Evolutionary conservation across 1,284 basidiomycete species (phyloP), one percentile per base, ranked within the genome.

Genomic region (Baeospora myosura): DNA sequence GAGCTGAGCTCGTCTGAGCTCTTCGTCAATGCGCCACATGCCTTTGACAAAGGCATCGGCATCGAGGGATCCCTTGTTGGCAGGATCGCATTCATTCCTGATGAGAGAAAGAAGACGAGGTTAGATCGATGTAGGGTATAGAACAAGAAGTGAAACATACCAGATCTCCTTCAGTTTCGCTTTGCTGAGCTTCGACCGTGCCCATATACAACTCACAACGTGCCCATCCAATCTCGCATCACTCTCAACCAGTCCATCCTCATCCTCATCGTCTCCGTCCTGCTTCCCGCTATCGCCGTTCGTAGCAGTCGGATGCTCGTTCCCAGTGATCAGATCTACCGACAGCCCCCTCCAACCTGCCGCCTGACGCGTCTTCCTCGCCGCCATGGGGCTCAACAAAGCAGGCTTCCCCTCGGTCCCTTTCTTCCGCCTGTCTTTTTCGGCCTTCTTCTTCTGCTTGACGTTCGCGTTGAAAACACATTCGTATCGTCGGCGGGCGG

Each of bases 11-110:
- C 72, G 71, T 11, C 81, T 67, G n/a, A 90, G 69, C 52, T 88
- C 86, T 57, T 88, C 85, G 60, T 90, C 87, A 26, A 90, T 85
- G 16, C 76, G 71, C 84, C 84, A 87, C 84, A 88, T 88, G 29
- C 85, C 88, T 44, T 68, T 72, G 22, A 77, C 71, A 53, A 90
- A 90, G 12, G 64, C 65, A 7, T 84, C 82, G 3, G 74, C 64
- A 49, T 78, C 73, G 10, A 89, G 66, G 20, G 66, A 68, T 5
- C 81, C 83, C 23, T 59, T 64, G 2, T 64, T 59, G 6, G 62
- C 58, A 3, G 72, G 59, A 54, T 88, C 84, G 51, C 78, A 83
- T 52, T 84, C 81, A 37, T 65, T 65, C 87, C 86, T 84, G 45
- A 17, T 25, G 24, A 38, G 3, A 16, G 10, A 35, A 5, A 32